Base-by-base conservation (phyloP, 2,329 filamentous ascomycete genomes). In the Biscogniauxia marginata region DNA sequence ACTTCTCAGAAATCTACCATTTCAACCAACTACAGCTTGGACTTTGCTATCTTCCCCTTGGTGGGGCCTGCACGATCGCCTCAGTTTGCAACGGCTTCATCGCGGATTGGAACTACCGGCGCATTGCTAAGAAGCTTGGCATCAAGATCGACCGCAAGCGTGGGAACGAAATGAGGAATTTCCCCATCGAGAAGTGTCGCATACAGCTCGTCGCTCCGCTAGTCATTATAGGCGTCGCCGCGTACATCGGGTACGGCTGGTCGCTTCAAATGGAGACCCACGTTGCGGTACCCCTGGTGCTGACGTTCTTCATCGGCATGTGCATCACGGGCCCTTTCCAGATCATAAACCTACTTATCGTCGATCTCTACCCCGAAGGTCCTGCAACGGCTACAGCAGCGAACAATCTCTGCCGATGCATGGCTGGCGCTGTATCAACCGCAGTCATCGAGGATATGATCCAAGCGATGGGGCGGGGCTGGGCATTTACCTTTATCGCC, bases 81-180 rank as follows among this genome's bases (percentile, higher is more conserved):
- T 76, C 79, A 11, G 63, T 84, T 22, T 67, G 70, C n/a, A 81
- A 84, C 58, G 88, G 90, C 4, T 79, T 79, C 60, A 66, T 84
- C 5, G 73, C 83, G 49, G 81, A 84, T 70, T 86, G 83, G 78
- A 92, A 92, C 70, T 96, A 90, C 70, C 79, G 84, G 6, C 82
- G 88, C 43, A 80, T 86, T 48, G 88, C 89, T 1, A 78, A 75
- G 49, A 78, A 79, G 25, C 75, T 87, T 16, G 85, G 85, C 5
- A 76, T 91, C 55, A 74, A 76, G 2, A 81, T 91, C 60, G 82
- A 83, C 58, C 79, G 77, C 56, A 84, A 82, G 60, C 82, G 84
- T 8, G 79, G 80, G 19, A 76, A 79, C 57, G 76, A 84, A 61
- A 70, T 83, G 48, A 67, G 69, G 5, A 72, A 74, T 19, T 84